A percentile compares a stretch with the other conserved stretches of the same genome.
Conservation (phyloP, 2,329 filamentous ascomycete species). For the Claviceps arundinis region DNA sequence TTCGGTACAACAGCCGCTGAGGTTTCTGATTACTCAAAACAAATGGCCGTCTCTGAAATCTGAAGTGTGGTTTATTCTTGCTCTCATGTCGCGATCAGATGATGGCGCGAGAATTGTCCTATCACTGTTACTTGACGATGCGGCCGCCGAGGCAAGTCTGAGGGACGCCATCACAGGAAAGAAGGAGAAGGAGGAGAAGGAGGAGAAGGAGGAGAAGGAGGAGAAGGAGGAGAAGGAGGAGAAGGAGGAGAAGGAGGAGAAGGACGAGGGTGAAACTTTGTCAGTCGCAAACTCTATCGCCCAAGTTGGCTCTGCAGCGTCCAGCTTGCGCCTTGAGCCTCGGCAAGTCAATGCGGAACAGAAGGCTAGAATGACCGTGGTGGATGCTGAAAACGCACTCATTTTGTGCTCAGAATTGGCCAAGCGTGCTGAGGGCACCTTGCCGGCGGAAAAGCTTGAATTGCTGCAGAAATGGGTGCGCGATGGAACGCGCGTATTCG, state of each 20-base stretch:
- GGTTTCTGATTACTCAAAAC: conserved; percentile 40
- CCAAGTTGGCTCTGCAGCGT: background rate
- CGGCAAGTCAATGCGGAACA: conserved; percentile 32
- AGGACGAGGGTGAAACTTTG: conserved; percentile 6
- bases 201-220: conserved; percentile 8
- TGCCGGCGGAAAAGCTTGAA: conserved; percentile 25
- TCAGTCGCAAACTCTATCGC: conserved; percentile 13
- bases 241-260: conserved; percentile 7
- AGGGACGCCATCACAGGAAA: conserved; percentile 34
- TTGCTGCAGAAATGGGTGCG: conserved; percentile 36
- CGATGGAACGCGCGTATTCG: conserved; percentile 24
- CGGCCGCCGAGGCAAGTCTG: conserved; percentile 30
- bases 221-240: conserved; percentile 8
- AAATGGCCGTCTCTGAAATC: conserved; percentile 47
- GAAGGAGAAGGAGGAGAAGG: conserved; percentile 1
- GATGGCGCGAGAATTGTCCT: conserved; percentile 35
- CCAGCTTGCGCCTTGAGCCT: conserved; percentile 28
- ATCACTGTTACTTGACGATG: conserved; percentile 27
- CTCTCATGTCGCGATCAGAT: conserved; percentile 40
- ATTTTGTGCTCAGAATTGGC: conserved; percentile 44
- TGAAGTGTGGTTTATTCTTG: conserved; percentile 49
- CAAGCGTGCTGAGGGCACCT: conserved; percentile 25
- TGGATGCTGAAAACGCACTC: conserved; percentile 49
- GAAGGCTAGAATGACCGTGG: conserved; percentile 30
- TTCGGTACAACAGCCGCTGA: conserved; percentile 28